phyloP scores from a whole-genome alignment of 148 eudicot species.

The Silene uniflora region DNA sequence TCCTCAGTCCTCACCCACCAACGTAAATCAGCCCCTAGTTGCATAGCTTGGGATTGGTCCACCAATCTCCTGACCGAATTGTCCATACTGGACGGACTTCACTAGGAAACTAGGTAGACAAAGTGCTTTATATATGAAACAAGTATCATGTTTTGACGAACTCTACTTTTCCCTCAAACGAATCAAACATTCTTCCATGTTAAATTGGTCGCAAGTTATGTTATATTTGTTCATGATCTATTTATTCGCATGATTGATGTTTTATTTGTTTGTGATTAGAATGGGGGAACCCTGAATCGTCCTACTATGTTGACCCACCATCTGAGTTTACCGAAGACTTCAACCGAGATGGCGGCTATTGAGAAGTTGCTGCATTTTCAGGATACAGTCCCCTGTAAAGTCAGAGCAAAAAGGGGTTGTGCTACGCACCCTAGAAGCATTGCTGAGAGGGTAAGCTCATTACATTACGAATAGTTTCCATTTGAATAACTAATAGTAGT shows the following conservation, averaged over 20 bases:
- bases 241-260: not conserved
- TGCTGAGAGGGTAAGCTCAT: conserved; percentile 73
- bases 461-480: not conserved
- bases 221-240: not conserved
- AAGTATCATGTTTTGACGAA: too few species aligned
- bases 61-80: too few species aligned
- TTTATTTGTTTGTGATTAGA: conserved; percentile 30
- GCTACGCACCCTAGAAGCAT: conserved; percentile 98
- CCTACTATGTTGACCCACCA: conserved; percentile 58
- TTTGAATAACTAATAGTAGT: not conserved
- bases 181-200: not conserved
- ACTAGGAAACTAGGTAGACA: too few species aligned
- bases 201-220: not conserved
- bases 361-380: conserved; percentile 69
- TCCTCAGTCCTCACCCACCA: too few species aligned
- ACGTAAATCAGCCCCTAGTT: too few species aligned
- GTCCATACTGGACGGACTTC: too few species aligned
- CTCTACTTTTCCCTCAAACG: too few species aligned
- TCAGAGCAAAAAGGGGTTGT: conserved; percentile 90
- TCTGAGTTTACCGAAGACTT: conserved; percentile 72
- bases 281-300: conserved; percentile 37
- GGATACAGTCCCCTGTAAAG: conserved; percentile 82
- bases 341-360: conserved; percentile 58
- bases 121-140: too few species aligned
- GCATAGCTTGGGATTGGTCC: too few species aligned